Percentiles rank a stretch among this genome's conserved stretches.
Conservation (phyloP, 2,329 filamentous ascomycete genomes). For the Nemania abortiva region DNA sequence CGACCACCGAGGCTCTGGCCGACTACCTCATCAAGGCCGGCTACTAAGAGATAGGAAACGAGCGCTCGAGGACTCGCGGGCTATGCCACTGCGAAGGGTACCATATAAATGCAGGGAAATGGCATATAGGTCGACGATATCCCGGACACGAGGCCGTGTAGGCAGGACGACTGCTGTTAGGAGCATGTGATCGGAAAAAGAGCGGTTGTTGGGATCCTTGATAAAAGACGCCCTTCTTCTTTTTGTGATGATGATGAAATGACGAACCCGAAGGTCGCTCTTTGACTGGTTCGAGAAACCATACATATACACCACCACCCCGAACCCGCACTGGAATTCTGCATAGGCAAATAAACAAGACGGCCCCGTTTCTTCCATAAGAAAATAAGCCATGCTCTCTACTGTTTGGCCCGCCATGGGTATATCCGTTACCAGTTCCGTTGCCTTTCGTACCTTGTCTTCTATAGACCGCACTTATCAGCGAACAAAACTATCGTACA, state of each 20-base stretch:
- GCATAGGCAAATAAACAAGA: conserved; percentile 49
- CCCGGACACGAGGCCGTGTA: conserved; percentile 38
- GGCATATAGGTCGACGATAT: conserved; percentile 35
- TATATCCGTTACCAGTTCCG: conserved; percentile 33
- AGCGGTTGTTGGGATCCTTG: conserved; percentile 37
- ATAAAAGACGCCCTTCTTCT: conserved; percentile 30
- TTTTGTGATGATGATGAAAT: conserved; percentile 34
- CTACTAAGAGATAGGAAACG: conserved; percentile 67
- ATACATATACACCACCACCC: conserved; percentile 39
- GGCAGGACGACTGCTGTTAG: conserved; percentile 38
- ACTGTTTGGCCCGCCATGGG: conserved; percentile 31
- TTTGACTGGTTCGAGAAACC: conserved; percentile 41
- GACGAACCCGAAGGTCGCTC: conserved; percentile 33
- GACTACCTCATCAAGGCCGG: conserved; percentile 85
- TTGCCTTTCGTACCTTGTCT: conserved; percentile 24
- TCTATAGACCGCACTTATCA: conserved; percentile 24
- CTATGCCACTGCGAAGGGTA: conserved; percentile 29
- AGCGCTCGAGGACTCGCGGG: conserved; percentile 18
- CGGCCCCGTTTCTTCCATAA: conserved; percentile 36
- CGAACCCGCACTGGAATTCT: conserved; percentile 51
- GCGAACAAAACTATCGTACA: conserved; percentile 32
- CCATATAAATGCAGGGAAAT: conserved; percentile 7
- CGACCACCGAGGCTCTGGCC: conserved; percentile 83
- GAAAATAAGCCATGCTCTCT: conserved; percentile 27
- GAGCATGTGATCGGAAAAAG: conserved; percentile 33